Base-by-base conservation (phyloP, 2,329 filamentous ascomycete species). In the Hypoxylon rubiginosum region DNA sequence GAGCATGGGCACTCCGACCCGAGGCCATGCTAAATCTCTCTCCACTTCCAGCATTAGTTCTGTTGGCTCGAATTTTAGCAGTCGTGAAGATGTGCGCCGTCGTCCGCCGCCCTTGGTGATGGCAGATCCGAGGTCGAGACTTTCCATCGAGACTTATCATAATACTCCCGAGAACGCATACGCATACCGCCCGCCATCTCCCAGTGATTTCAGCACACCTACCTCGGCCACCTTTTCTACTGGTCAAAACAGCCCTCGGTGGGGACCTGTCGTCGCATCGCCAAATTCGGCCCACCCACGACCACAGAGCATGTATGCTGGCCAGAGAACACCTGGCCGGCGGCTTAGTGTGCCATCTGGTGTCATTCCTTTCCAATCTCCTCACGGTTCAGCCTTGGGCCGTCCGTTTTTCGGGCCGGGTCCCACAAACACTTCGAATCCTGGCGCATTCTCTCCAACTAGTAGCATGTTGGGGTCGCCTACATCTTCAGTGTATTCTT, bases 11-110 rank as follows among this genome's bases (percentile, higher is more conserved):
- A 87, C 89, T 6, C 90, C 92, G 32, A 86, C 85, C 64, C 86
- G 94, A 63, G 93, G 94, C 1, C 94, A 97, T 78, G 92, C 91
- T 72, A 97, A 97, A 77, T 89, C 88, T 1, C 82, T 97, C 2
- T 97, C 94, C 0, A 89, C 93, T 1, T 97, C 94, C 0, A 97
- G 93, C 78, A 93, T 97, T 11, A 81, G 81, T 26, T 95, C 93
- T 0, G 90, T 88, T 2, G 81, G 86, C 24, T 92, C 91, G 0
- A 90, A 84, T 52, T 91, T 91, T 64, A 90, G 86, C 68, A 81
- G 86, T n/a, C 82, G 85, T 21, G 88, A 89, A 48, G 91, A 93
- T 62, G 79, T 86, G 41, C 88, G 93, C 53, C 88, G 91, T 64
- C 87, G 92, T 26, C 94, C 94, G 5, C 90, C 93, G 21, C 92